Percentiles rank a stretch among this genome's conserved stretches.
Evolutionary conservation across 1,284 basidiomycete genomes (phyloP).

Genomic region (Sutorius eximius): DNA sequence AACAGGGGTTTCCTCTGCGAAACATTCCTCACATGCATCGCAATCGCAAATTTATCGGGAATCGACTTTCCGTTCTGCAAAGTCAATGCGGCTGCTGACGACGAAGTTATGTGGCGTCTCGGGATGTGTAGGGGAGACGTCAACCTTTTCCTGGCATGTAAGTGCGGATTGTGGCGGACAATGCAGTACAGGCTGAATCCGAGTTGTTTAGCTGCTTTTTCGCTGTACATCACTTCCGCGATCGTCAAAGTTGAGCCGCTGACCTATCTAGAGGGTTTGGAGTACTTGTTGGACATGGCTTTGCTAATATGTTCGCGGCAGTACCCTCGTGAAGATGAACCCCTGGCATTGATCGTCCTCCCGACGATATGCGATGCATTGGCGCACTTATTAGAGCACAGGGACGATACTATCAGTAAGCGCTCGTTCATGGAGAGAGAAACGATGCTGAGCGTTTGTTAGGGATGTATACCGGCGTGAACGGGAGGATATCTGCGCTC

Average conservation of each 20-base stretch:
- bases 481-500: slow-evolving; percentile 52
- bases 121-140: slow-evolving; percentile 9
- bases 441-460: not conserved
- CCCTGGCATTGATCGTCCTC: slow-evolving; percentile 48
- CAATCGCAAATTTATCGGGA: slow-evolving; percentile 15
- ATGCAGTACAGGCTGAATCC: slow-evolving; percentile 9
- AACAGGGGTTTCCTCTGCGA: slow-evolving; percentile 19
- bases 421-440: not conserved
- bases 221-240: slow-evolving; percentile 44
- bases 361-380: slow-evolving; percentile 53
- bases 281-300: slow-evolving; percentile 51
- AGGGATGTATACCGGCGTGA: slow-evolving; percentile 35
- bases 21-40: slow-evolving; percentile 26
- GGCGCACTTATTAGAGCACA: slow-evolving; percentile 36
- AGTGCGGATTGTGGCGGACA: slow-evolving; percentile 9
- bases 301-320: slow-evolving; percentile 46
- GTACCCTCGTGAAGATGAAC: slow-evolving; percentile 45
- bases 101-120: slow-evolving; percentile 30
- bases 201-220: slow-evolving; percentile 46
- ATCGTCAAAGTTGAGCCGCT: slow-evolving; percentile 36
- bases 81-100: slow-evolving; percentile 1
- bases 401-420: slow-evolving; percentile 38
- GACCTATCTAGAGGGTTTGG: slow-evolving; percentile 51
- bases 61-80: slow-evolving; percentile 10
- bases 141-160: slow-evolving; percentile 27